Evolutionary conservation across 192 early-diverging fungal species (phyloP), one percentile per base, ranked within the genome.

Genomic region (Martensiomyces pterosporus): DNA sequence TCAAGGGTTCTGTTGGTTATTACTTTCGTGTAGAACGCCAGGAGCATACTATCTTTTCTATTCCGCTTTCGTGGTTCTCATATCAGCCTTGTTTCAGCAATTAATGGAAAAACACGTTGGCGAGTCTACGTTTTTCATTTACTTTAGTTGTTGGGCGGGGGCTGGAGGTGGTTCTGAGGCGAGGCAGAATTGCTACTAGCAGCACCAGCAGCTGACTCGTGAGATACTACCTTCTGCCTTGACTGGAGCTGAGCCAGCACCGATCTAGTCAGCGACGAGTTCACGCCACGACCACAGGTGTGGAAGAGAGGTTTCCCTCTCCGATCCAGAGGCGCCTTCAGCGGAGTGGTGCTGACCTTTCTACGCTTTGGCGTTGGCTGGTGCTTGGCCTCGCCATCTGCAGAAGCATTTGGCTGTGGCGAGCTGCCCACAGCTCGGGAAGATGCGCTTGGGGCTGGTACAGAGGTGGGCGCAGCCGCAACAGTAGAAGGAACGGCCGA

Each of bases 221-320:
- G 25, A 14, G n/a, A 13, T 5, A 33, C 47, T 4, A 47, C 16
- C 10, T 36, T 18, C 40, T 57, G 52, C 24, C 55, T 47, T 13
- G 37, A 39, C 44, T 74, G 70, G 16, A 74, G 43, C 60, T 74
- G 64, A 3, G 70, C 70, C 39, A 74, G 54, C 18, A 74, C 63
- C 8, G 70, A 54, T 23, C 70, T 36, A 1, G 70, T 74, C 21
- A 74, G 64, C 27, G 70, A 74, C 1, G 70, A 74, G 37, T 74
- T 57, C 18, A 74, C 70, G 38, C 70, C 70, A n/a, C 70, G 70
- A 21, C 70, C 70, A 35, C 70, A 74, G 1, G 60, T 24, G 24
- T 63, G 52, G 29, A 74, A 74, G 12, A 74, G 49, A 4, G 70
- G 70, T 26, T 55, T 61, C 8, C 70, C 70, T 3, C 34, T 36